Base-by-base conservation (phyloP, 176 grass and related monocot genomes). In the Oryza glumipatula region DNA sequence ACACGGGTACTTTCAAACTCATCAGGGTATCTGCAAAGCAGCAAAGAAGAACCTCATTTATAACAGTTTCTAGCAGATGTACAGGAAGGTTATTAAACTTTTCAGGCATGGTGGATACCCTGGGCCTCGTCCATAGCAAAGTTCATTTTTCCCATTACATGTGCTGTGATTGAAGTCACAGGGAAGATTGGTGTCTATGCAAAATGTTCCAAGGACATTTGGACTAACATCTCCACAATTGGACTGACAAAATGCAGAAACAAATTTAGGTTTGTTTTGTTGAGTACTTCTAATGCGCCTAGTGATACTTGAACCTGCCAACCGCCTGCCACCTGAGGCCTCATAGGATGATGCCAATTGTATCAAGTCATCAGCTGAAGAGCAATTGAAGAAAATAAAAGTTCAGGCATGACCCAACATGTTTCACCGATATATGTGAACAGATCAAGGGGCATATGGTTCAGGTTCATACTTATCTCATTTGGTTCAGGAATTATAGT, bases 141-240 rank as follows among this genome's bases (percentile, higher is more conserved):
- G 91, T 80, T 99, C 96, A 68, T 99, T 99, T 89, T 94, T 99
- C 65, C 96, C 96, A 68, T 99, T 92, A 72, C 96, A 99, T 58
- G 96, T 99, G 73, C 93, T 96, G 45, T 94, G 96, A 83, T 99
- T 99, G 81, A 99, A 99, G 80, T 99, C 93, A 48, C 96, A 99
- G 77, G 93, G 89, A 65, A 91, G 93, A 36, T 87, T 75, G n/a
- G 96, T 99, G 69, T 99, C 96, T 80, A 92, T 92, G 86, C 96
- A 99, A 86, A 96, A 96, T 49, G 96, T 85, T 79, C 96, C 96
- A n/a, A 96, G 84, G 0, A 95, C 93, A 80, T 99, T 99, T 83
- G 96, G 96, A 85, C 96, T 99, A 90, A 99, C 96, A 88, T 99
- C 96, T 81, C 96, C 96, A 78, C 96, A 99, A 68, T 99, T 99